Evolutionary conservation across 2,329 filamentous ascomycete species (phyloP), one percentile per base, ranked within the genome.

Genomic region (Zymoseptoria crescenta): DNA sequence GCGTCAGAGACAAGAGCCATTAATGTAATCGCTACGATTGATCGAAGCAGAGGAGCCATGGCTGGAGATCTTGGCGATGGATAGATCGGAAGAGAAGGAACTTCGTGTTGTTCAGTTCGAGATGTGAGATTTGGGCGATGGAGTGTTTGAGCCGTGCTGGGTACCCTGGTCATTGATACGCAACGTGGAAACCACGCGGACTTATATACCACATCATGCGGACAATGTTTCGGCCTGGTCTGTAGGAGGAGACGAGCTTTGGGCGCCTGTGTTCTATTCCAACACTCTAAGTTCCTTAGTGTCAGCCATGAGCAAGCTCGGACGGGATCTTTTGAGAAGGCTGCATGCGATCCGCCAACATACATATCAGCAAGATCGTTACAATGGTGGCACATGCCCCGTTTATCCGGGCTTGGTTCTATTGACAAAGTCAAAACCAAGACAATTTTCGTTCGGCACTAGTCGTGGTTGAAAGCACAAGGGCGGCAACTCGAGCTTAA

Each of bases 1-100:
- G 62, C 60, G 16, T 57, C 48, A 8, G 62, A 55, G 29, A 56
- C 48, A 30, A 59, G 21, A n/a, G 60, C 55, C n/a, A 62, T 35
- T 9, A 58, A 51, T 20, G 58, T 52, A 8, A 64, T 30, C 16
- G 60, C 60, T 49, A 65, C 48, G 30, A 65, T 54, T 4, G 54
- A 58, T 13, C 54, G 49, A 13, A 55, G 49, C 8, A 65, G 54
- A 56, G 56, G 50, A 48, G 62, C 50, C 62, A 64, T 64, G 16
- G 51, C 49, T 48, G 28, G n/a, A 4, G 16, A 30, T 16, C n/a
- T 21, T 27, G 51, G 50, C 19, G 20, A 49, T 29, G 8, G 24
- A 20, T 48, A 21, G 28, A 27, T 3, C 19, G 20, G 49, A 54
- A 29, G 30, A 45, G 24, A 24, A 24, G 13, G 24, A 57, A 19